These are phyloP conservation scores for Colletotrichum gloeosporioides DNA, from an alignment of 2,329 filamentous ascomycete species.

Conservation along the genomic window DNA sequence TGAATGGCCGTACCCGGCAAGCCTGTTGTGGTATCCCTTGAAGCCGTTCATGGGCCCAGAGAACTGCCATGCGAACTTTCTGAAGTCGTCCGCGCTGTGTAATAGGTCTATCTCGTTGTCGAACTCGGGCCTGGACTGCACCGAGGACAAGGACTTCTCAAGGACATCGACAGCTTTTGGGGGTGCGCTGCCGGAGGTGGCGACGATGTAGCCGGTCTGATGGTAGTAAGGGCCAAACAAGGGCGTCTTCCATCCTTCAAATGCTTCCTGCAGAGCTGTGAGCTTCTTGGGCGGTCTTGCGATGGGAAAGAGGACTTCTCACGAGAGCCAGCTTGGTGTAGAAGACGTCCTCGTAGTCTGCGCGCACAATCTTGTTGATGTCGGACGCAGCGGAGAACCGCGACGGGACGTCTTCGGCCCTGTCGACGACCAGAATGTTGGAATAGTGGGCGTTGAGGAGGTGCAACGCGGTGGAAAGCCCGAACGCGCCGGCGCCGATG, in stretches of 20 bases:
- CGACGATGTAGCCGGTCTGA: slow-evolving; percentile 47
- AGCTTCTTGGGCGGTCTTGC: neutral
- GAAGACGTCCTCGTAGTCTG: slow-evolving; percentile 62
- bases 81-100: slow-evolving; percentile 41
- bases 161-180: slow-evolving; percentile 53
- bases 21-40: slow-evolving; percentile 63
- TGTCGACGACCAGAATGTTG: slow-evolving; percentile 53
- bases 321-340: slow-evolving; percentile 51
- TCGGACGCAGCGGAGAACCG: slow-evolving; percentile 60
- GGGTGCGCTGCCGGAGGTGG: slow-evolving; percentile 51
- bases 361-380: slow-evolving; percentile 66
- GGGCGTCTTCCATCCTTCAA: slow-evolving; percentile 55
- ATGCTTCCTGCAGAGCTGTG: slow-evolving; percentile 48
- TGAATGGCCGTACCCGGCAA: slow-evolving; percentile 63
- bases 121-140: slow-evolving; percentile 38
- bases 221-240: slow-evolving; percentile 58
- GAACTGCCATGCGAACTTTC: slow-evolving; percentile 51
- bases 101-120: slow-evolving; percentile 28
- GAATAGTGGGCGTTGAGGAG: slow-evolving; percentile 46
- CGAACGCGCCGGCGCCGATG: slow-evolving; percentile 55
- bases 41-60: slow-evolving; percentile 53
- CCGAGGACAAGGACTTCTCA: slow-evolving; percentile 44
- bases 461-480: slow-evolving; percentile 55
- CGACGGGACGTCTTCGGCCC: slow-evolving; percentile 43
- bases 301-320: neutral